Evolutionary conservation across 2,329 filamentous ascomycete genomes (phyloP).

Genomic region (Aschersonia sp.): DNA sequence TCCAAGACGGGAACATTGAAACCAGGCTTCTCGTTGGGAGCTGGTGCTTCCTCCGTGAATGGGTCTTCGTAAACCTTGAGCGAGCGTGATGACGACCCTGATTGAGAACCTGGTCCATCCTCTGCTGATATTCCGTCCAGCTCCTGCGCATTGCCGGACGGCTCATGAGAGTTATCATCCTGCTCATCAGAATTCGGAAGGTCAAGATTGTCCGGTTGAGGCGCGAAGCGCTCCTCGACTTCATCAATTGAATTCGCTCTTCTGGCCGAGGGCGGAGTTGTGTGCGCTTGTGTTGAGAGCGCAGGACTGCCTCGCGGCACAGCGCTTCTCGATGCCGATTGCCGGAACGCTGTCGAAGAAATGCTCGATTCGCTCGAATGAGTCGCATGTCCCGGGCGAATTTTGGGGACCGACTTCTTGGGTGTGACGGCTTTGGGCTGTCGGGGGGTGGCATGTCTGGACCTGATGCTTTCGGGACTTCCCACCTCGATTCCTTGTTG

Average conservation of each 20-base stretch:
- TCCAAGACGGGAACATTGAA: slow-evolving; percentile 39
- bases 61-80: slow-evolving; percentile 51
- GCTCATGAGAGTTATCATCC: too few species aligned
- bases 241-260: slow-evolving; percentile 31
- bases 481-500: slow-evolving; percentile 20
- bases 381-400: slow-evolving; percentile 27
- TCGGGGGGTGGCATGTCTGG: slow-evolving; percentile 34
- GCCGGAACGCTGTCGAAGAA: slow-evolving; percentile 25
- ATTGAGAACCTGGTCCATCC: background rate
- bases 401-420: slow-evolving; percentile 30
- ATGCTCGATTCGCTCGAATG: slow-evolving; percentile 35
- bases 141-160: slow-evolving; percentile 11
- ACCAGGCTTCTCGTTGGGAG: slow-evolving; percentile 26
- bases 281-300: slow-evolving; percentile 20
- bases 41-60: slow-evolving; percentile 30
- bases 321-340: slow-evolving; percentile 14
- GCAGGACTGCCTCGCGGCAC: slow-evolving; percentile 26
- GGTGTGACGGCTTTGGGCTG: slow-evolving; percentile 34
- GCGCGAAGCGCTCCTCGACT: slow-evolving; percentile 33
- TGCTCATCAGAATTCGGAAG: slow-evolving; percentile 5
- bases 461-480: slow-evolving; percentile 32
- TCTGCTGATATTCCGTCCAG: background rate
- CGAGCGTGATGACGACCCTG: slow-evolving; percentile 16
- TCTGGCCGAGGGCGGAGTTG: slow-evolving; percentile 11
- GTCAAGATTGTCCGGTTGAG: slow-evolving; percentile 25